Percentiles rank a stretch among this genome's conserved stretches.
Evolutionary conservation across 2,329 filamentous ascomycete species (phyloP).

Genomic region (Fusarium poae): DNA sequence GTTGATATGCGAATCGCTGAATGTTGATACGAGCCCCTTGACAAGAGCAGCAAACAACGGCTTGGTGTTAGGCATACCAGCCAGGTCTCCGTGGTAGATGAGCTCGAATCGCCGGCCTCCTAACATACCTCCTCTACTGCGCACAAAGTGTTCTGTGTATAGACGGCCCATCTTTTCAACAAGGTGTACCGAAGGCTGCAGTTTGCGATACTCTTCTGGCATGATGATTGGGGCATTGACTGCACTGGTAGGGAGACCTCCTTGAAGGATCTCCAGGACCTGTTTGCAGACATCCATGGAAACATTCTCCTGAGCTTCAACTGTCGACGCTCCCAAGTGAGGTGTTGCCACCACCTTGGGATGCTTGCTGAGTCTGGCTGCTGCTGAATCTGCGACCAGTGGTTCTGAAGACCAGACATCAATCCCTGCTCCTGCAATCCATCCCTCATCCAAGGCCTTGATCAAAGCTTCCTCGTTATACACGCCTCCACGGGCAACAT

Average conservation of each 20-base stretch:
- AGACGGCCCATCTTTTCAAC: slow-evolving; percentile 84
- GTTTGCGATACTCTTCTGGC: slow-evolving; percentile 81
- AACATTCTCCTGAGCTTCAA: slow-evolving; percentile 87
- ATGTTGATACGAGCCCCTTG: slow-evolving; percentile 78
- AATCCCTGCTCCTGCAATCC: slow-evolving; percentile 81
- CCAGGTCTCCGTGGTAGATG: slow-evolving; percentile 81
- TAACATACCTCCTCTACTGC: slow-evolving; percentile 58
- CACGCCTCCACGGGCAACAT: slow-evolving; percentile 83
- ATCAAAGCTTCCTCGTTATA: slow-evolving; percentile 82
- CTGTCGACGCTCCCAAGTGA: slow-evolving; percentile 82
- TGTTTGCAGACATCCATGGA: slow-evolving; percentile 86
- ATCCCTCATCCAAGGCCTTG: slow-evolving; percentile 75
- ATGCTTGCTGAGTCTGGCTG: slow-evolving; percentile 74
- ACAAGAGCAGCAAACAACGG: slow-evolving; percentile 83
- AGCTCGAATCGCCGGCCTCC: slow-evolving; percentile 80
- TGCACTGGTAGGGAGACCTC: slow-evolving; percentile 79
- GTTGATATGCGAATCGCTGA: slow-evolving; percentile 79
- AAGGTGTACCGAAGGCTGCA: slow-evolving; percentile 81
- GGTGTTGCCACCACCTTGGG: slow-evolving; percentile 82
- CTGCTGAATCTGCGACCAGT: slow-evolving; percentile 66
- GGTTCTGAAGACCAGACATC: slow-evolving; percentile 86
- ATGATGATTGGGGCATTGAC: slow-evolving; percentile 87
- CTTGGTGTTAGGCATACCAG: slow-evolving; percentile 78
- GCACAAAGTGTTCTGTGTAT: slow-evolving; percentile 80
- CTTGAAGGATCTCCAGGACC: slow-evolving; percentile 78